Conservation (phyloP, 139 green algal species). For the Spirogloea muscicola region DNA sequence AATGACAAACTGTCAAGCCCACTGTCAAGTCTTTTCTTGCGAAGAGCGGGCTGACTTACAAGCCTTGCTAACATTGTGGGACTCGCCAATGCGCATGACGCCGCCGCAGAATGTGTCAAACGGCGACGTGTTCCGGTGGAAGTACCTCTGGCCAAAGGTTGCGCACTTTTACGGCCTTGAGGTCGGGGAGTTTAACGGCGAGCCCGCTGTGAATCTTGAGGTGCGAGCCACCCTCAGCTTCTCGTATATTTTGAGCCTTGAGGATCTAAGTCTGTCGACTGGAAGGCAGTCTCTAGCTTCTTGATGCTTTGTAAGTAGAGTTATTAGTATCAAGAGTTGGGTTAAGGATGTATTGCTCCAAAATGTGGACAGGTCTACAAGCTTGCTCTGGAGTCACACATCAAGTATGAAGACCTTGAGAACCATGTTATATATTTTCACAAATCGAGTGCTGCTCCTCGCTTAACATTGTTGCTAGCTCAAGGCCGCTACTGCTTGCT, state of each 20-base stretch:
- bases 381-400: no score
- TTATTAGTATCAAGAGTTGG: no score
- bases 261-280: neutral
- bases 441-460: neutral
- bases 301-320: neutral
- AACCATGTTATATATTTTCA: neutral
- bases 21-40: no score
- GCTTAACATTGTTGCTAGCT: neutral
- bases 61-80: no score
- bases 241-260: neutral
- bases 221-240: conserved; percentile 5
- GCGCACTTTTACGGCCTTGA: conserved; percentile 17
- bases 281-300: neutral
- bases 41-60: no score
- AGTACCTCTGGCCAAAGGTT: conserved; percentile 15
- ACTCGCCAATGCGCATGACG: no score
- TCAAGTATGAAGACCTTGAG: no score
- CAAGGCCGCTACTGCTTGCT: neutral
- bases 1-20: no score
- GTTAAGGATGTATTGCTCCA: neutral
- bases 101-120: conserved; percentile 29
- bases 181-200: neutral
- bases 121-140: conserved; percentile 34
- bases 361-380: no score
- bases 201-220: conserved; percentile 5